phyloP scores from a whole-genome alignment of 306 rosid species.

The Cyclanthera cordifolia region DNA sequence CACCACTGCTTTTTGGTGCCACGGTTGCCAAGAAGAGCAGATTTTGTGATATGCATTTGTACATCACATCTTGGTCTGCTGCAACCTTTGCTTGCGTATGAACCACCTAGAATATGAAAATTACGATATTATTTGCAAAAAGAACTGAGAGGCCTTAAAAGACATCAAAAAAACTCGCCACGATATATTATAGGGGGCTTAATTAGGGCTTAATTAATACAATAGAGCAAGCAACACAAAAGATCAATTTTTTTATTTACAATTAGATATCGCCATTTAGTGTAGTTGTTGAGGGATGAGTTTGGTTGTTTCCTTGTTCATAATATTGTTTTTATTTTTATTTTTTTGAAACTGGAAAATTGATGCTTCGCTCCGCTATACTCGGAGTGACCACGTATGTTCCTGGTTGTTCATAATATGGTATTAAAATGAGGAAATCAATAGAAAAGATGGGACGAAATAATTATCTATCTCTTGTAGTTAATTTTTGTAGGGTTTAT shows the following conservation, averaged over 20 bases:
- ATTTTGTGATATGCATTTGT: constrained; percentile 71
- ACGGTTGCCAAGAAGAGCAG: constrained; percentile 82
- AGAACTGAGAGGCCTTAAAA: not conserved
- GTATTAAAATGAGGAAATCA: not conserved
- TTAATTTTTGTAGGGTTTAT: not conserved
- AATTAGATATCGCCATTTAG: not conserved
- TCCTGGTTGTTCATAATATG: not conserved
- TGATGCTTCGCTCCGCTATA: too few relatives aligned
- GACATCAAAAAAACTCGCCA: not conserved
- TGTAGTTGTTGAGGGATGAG: not conserved
- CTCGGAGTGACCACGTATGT: too few relatives aligned
- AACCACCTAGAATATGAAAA: constrained; percentile 53
- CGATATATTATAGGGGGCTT: not conserved
- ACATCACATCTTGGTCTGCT: constrained; percentile 83
- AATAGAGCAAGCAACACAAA: not conserved
- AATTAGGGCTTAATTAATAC: not conserved
- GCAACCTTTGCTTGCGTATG: constrained; percentile 92
- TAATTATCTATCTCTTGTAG: not conserved
- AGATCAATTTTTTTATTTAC: not conserved
- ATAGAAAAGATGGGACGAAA: not conserved
- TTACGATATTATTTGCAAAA: constrained; percentile 8
- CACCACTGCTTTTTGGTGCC: constrained; percentile 78
- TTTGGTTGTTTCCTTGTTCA: not conserved
- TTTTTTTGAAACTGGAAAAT: too few relatives aligned
- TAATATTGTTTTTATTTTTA: too few relatives aligned